Evolutionary conservation across 2,329 filamentous ascomycete genomes (phyloP).

Genomic region (Cytospora schulzeri): DNA sequence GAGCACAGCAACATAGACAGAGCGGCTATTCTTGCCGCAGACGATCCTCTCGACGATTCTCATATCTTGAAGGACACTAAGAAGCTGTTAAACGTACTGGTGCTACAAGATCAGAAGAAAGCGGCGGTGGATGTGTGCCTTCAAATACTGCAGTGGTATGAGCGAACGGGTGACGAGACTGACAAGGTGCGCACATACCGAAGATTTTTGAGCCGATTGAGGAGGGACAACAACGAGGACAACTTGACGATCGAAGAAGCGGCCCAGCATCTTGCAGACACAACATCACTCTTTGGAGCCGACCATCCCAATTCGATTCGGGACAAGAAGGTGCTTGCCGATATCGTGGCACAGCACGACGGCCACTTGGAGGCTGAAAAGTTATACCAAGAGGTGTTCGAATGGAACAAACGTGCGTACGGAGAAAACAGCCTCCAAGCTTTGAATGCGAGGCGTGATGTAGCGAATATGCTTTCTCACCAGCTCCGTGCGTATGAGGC

Average conservation of each 20-base stretch:
- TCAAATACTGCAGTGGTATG: neutral
- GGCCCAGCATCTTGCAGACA: neutral
- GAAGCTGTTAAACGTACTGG: neutral
- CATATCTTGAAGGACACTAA: neutral
- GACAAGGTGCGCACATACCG: neutral
- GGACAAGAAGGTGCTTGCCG: neutral
- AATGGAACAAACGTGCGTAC: neutral
- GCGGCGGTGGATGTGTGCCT: neutral
- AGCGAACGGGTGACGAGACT: neutral
- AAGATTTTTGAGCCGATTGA: neutral
- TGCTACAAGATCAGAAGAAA: neutral
- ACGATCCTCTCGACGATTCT: neutral
- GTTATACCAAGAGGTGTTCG: neutral
- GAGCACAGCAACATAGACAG: neutral
- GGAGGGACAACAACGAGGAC: neutral
- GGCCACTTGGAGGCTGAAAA: neutral
- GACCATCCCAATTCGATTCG: neutral
- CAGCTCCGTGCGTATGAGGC: conserved; percentile 1
- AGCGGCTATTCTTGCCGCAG: neutral
- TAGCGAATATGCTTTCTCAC: neutral
- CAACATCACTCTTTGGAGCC: neutral
- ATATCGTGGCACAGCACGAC: neutral
- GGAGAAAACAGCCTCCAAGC: neutral
- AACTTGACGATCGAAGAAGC: conserved; percentile 6
- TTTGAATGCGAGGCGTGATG: neutral